phyloP scores from a whole-genome alignment of 495 filamentous ascomycete genomes.

The Hypomontagnella submonticulosa region DNA sequence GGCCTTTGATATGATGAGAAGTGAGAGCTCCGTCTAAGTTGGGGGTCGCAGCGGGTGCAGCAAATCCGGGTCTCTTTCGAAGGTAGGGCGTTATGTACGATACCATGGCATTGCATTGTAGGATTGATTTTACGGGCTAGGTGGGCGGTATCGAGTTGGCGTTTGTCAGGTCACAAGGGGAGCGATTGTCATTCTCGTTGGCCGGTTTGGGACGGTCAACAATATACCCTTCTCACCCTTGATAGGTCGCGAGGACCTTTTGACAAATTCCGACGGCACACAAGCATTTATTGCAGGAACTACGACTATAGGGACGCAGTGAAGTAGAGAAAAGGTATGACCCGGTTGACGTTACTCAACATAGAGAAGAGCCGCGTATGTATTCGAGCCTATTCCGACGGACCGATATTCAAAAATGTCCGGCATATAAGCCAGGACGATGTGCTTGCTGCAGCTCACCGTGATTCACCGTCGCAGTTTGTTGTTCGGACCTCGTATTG shows the following conservation, averaged over 20 bases:
- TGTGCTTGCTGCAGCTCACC: constrained; percentile 13
- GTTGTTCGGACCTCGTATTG: constrained; percentile 23
- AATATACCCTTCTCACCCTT: constrained; percentile 41
- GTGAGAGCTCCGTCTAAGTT: constrained; percentile 22
- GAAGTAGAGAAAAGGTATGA: constrained; percentile 22
- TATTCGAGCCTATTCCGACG: constrained; percentile 34
- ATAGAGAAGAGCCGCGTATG: constrained; percentile 35
- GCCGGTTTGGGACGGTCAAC: constrained; percentile 25
- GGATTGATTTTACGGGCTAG: constrained; percentile 29
- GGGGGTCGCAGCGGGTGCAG: constrained; percentile 26
- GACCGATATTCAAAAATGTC: constrained; percentile 29
- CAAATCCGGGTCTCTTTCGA: constrained; percentile 37
- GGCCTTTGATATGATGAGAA: constrained; percentile 40
- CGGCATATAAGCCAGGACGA: constrained; percentile 13
- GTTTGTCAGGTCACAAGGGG: constrained; percentile 32
- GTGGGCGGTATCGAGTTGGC: constrained; percentile 25
- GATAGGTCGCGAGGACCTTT: constrained; percentile 25
- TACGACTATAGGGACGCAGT: neutral
- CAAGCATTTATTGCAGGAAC: constrained; percentile 21
- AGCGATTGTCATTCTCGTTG: constrained; percentile 31
- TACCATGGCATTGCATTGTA: constrained; percentile 43
- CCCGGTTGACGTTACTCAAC: constrained; percentile 38
- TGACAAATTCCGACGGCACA: constrained; percentile 26
- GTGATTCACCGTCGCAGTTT: constrained; percentile 22
- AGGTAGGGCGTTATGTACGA: constrained; percentile 40